These are phyloP conservation scores for Darksidea phi DNA, from an alignment of 495 filamentous ascomycete species.

Conservation along the genomic window DNA sequence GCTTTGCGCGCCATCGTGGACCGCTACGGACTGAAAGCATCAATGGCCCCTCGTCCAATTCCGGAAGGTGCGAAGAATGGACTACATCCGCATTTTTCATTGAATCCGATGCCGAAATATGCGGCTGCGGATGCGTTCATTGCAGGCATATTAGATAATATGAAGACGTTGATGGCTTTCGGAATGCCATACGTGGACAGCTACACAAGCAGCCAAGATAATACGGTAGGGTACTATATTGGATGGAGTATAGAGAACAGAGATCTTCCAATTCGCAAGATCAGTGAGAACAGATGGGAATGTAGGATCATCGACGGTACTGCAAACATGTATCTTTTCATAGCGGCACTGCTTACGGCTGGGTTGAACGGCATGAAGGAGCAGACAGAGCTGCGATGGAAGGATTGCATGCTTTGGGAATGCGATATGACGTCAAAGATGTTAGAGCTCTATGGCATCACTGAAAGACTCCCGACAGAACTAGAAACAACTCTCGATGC, in stretches of 20 bases:
- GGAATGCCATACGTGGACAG: not conserved
- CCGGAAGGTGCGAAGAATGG: not conserved
- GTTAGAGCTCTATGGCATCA: not conserved
- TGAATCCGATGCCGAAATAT: not conserved
- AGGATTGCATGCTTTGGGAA: not conserved
- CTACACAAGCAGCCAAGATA: not conserved
- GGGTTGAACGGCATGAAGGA: not conserved
- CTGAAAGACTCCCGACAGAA: not conserved
- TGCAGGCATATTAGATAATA: not conserved
- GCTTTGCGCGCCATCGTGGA: not conserved
- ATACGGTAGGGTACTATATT: not conserved
- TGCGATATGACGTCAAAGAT: not conserved
- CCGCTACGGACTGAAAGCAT: not conserved
- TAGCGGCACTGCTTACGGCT: not conserved
- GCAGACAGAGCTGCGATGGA: not conserved
- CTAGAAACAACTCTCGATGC: not conserved
- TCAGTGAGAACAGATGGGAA: not conserved
- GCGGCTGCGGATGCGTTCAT: not conserved
- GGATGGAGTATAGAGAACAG: constrained; percentile 1
- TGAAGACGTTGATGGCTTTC: not conserved
- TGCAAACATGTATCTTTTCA: not conserved
- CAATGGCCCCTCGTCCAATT: not conserved
- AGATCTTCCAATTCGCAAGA: constrained; percentile 3
- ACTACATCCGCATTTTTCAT: not conserved
- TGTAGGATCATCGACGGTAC: not conserved